Percentiles rank a stretch among this genome's conserved stretches.
phyloP scores from a whole-genome alignment of 768 basidiomycete genomes.

The Sarcodon aspratus region DNA sequence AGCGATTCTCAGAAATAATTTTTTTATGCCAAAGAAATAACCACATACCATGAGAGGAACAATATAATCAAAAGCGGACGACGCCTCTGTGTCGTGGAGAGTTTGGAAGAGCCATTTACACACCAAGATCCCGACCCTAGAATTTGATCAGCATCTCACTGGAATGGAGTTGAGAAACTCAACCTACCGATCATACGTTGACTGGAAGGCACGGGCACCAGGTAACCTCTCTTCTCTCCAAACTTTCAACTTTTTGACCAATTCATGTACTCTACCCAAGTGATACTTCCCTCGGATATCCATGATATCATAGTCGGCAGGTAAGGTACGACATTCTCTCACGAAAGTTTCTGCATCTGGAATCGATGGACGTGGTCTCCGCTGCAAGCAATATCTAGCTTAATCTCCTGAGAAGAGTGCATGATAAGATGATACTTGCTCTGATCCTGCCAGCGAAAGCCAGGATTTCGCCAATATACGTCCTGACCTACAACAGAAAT shows the following conservation, averaged over 20 bases:
- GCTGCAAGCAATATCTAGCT: conserved; percentile 33
- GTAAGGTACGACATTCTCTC: conserved; percentile 47
- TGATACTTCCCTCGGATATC: conserved; percentile 58
- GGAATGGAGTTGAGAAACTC: background rate
- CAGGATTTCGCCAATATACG: conserved; percentile 65
- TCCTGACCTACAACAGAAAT: conserved; percentile 40
- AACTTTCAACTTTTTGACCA: conserved; percentile 50
- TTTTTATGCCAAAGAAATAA: background rate
- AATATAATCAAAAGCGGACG: conserved; percentile 70
- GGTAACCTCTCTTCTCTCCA: conserved; percentile 66
- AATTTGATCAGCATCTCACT: background rate
- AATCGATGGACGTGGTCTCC: conserved; percentile 51
- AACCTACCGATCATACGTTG: conserved; percentile 68
- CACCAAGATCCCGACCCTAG: conserved; percentile 50
- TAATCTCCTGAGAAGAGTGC: background rate
- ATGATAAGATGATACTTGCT: conserved; percentile 21
- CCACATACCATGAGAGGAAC: conserved; percentile 62
- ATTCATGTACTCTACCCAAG: conserved; percentile 40
- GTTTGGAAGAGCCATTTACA: conserved; percentile 73
- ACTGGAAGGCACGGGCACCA: conserved; percentile 72
- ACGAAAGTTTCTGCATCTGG: conserved; percentile 54
- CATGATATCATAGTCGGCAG: conserved; percentile 62
- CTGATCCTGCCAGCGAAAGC: conserved; percentile 64
- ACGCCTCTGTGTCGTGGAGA: conserved; percentile 67
- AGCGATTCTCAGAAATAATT: conserved; percentile 1